Evolutionary conservation across 495 filamentous ascomycete genomes (phyloP).

Genomic region (Parathielavia hyrcaniae): DNA sequence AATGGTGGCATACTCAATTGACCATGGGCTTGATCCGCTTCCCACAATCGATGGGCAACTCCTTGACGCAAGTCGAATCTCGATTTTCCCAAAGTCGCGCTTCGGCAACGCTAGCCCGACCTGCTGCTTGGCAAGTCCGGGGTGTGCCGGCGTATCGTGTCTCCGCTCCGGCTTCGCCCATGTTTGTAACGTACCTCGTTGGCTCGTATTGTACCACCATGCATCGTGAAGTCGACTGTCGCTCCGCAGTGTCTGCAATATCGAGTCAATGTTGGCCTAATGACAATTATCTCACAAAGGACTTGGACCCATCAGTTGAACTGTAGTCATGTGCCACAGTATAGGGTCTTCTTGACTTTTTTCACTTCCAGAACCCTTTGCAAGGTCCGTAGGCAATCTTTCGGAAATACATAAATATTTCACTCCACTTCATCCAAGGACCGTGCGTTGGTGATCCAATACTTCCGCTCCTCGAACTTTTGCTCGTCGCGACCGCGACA

Average conservation of each 20-base stretch:
- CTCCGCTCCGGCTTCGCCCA: slow-evolving; percentile 14
- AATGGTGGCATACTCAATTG: slow-evolving; percentile 17
- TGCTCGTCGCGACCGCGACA: slow-evolving; percentile 10
- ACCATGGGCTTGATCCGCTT: slow-evolving; percentile 12
- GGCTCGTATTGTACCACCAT: too few species aligned
- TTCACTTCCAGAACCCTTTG: too few species aligned
- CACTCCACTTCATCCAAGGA: not conserved
- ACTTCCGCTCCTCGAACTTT: slow-evolving; percentile 14
- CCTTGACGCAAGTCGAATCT: not conserved
- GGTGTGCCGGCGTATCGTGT: slow-evolving; percentile 9
- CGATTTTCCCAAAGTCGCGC: slow-evolving; percentile 18
- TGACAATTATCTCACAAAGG: too few species aligned
- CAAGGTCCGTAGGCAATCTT: too few species aligned
- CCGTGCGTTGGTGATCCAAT: slow-evolving; percentile 7
- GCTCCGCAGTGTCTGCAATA: too few species aligned
- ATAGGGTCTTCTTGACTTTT: too few species aligned
- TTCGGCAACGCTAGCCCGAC: not conserved
- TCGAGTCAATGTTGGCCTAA: too few species aligned
- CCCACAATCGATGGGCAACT: not conserved
- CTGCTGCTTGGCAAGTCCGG: slow-evolving; percentile 1
- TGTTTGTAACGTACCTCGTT: not conserved
- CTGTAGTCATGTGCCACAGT: too few species aligned
- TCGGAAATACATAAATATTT: too few species aligned
- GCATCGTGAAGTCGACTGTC: too few species aligned
- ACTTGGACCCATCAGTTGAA: too few species aligned